Conservation (phyloP, 495 filamentous ascomycete species). For the Achaetomiella virescens region DNA sequence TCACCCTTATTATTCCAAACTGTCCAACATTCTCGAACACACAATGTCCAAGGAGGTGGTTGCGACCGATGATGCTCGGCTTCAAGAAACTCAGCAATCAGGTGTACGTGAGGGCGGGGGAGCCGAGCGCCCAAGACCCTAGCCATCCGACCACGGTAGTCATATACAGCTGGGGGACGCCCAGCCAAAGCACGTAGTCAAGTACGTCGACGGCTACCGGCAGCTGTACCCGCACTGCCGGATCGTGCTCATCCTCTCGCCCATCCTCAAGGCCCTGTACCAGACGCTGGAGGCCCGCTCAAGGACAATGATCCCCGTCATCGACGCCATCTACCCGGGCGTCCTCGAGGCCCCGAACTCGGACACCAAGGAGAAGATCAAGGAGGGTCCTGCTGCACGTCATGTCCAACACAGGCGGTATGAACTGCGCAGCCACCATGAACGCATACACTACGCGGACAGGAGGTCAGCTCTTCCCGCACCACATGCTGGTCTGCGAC, state of each 20-base stretch:
- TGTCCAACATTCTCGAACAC: background rate
- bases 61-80: slow-evolving; percentile 20
- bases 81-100: slow-evolving; percentile 36
- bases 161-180: slow-evolving; percentile 54
- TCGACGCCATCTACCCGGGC: slow-evolving; percentile 37
- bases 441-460: slow-evolving; percentile 38
- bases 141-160: slow-evolving; percentile 36
- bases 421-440: slow-evolving; percentile 43
- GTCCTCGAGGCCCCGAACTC: background rate
- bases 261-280: slow-evolving; percentile 41
- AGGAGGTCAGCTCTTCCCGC: slow-evolving; percentile 30
- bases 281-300: slow-evolving; percentile 38
- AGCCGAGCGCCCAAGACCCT: slow-evolving; percentile 11
- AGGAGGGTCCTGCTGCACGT: slow-evolving; percentile 40
- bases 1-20: background rate
- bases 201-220: slow-evolving; percentile 49
- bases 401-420: slow-evolving; percentile 50
- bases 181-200: slow-evolving; percentile 45
- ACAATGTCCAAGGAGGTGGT: slow-evolving; percentile 3
- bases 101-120: slow-evolving; percentile 27
- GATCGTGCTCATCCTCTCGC: slow-evolving; percentile 44
- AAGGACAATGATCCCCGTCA: slow-evolving; percentile 43
- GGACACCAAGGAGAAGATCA: background rate
- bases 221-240: slow-evolving; percentile 42
- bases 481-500: slow-evolving; percentile 43